Evolutionary conservation across 176 grass and related monocot genomes (phyloP).

Genomic region (Avena eriantha): DNA sequence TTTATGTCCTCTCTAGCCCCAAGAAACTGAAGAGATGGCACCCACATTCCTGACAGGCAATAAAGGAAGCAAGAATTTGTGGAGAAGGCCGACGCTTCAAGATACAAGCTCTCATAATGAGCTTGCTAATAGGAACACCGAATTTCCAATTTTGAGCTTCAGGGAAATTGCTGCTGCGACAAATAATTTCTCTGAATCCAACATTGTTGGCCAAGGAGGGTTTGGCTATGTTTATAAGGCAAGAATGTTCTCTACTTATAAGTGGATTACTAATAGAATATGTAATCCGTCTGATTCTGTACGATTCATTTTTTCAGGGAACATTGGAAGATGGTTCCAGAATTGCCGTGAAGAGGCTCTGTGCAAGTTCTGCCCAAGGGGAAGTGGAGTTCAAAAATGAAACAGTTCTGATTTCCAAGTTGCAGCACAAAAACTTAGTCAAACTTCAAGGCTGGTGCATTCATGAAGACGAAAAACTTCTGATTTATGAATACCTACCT

Average conservation of each 20-base stretch:
- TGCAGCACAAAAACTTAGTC: constrained; percentile 63
- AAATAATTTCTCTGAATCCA: constrained; percentile 52
- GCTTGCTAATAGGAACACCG: background rate
- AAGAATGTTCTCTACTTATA: background rate
- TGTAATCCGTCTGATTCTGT: background rate
- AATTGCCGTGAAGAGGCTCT: constrained; percentile 48
- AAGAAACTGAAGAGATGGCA: background rate
- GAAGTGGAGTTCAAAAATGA: constrained; percentile 60
- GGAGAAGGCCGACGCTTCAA: background rate
- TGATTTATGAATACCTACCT: constrained; percentile 54
- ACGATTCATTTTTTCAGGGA: constrained; percentile 36
- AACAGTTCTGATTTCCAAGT: constrained; percentile 42
- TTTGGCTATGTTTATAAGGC: constrained; percentile 76
- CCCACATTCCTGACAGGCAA: constrained; percentile 26
- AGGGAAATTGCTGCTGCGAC: constrained; percentile 46
- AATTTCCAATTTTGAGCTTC: constrained; percentile 33
- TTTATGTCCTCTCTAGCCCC: background rate
- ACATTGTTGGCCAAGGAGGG: constrained; percentile 66
- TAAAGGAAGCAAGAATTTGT: background rate
- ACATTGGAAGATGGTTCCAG: constrained; percentile 15
- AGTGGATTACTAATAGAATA: background rate
- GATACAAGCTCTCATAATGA: background rate
- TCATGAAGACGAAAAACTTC: constrained; percentile 44
- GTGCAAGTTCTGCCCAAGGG: constrained; percentile 49
- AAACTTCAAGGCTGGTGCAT: constrained; percentile 50